A percentile compares a stretch with the other conserved stretches of the same genome.
These are phyloP conservation scores for Buxus sempervirens DNA, from an alignment of 164 flowering plant genomes.

Conservation along the genomic window DNA sequence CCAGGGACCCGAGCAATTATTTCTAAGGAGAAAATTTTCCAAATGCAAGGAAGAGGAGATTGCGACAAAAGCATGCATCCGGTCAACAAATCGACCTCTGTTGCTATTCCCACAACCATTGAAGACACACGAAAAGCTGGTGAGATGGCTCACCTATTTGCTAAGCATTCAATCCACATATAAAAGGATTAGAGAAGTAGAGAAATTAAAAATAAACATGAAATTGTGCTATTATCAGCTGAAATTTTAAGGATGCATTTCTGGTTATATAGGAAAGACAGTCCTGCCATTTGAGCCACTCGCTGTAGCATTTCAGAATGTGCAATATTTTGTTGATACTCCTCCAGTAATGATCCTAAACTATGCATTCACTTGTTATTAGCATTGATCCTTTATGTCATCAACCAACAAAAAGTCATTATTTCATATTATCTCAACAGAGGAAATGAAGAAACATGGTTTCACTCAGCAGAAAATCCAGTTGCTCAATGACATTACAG, in stretches of 20 bases:
- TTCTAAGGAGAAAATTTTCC: slow-evolving; percentile 35
- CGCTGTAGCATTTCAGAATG: slow-evolving; percentile 37
- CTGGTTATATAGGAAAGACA: slow-evolving; percentile 25
- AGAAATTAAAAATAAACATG: neutral
- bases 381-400: neutral
- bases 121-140: slow-evolving; percentile 14
- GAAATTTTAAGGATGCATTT: neutral
- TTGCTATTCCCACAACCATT: slow-evolving; percentile 2
- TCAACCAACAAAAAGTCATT: neutral
- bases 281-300: slow-evolving; percentile 42
- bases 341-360: slow-evolving; percentile 31
- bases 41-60: slow-evolving; percentile 21
- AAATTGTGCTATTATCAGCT: neutral
- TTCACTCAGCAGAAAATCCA: neutral
- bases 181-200: neutral
- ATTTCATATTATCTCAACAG: neutral
- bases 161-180: no score
- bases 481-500: neutral
- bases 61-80: neutral
- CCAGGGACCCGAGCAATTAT: slow-evolving; percentile 31
- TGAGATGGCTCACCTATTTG: slow-evolving; percentile 1
- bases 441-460: neutral
- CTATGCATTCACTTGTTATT: neutral
- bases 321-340: slow-evolving; percentile 43
- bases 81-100: neutral